phyloP scores from a whole-genome alignment of 805 yeast species.

The Torulaspora indica region DNA sequence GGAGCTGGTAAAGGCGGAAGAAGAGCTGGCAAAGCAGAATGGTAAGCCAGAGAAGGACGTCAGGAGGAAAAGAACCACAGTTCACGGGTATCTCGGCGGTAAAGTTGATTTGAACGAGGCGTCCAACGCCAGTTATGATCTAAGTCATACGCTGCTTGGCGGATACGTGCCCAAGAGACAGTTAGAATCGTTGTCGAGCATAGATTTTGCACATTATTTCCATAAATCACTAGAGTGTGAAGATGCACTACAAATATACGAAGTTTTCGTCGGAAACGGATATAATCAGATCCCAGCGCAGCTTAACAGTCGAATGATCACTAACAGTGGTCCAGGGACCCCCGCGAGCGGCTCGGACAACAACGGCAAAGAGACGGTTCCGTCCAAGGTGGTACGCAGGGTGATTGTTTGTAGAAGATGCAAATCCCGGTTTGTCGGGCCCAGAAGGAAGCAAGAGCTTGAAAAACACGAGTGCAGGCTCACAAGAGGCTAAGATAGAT shows the following conservation, averaged over 20 bases:
- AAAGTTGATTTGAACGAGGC: slow-evolving; percentile 27
- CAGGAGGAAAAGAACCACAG: slow-evolving; percentile 19
- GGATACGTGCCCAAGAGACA: slow-evolving; percentile 34
- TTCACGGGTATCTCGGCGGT: slow-evolving; percentile 34
- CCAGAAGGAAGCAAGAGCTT: slow-evolving; percentile 20
- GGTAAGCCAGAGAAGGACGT: slow-evolving; percentile 20
- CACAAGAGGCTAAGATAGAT: slow-evolving; percentile 5
- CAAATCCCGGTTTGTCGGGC: slow-evolving; percentile 25
- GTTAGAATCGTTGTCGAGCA: slow-evolving; percentile 32
- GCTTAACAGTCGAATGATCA: slow-evolving; percentile 2
- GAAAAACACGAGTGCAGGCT: slow-evolving; percentile 22
- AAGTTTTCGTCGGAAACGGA: slow-evolving; percentile 19
- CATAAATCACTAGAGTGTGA: slow-evolving; percentile 31
- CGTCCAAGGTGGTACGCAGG: slow-evolving; percentile 18
- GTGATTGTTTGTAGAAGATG: slow-evolving; percentile 30
- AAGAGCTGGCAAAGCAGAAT: slow-evolving; percentile 20
- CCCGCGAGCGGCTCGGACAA: neutral
- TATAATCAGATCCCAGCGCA: slow-evolving; percentile 9
- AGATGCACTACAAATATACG: slow-evolving; percentile 28
- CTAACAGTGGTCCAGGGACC: neutral
- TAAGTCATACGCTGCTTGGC: slow-evolving; percentile 33
- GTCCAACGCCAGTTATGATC: slow-evolving; percentile 24
- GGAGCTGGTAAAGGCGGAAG: slow-evolving; percentile 29
- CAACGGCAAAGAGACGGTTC: neutral
- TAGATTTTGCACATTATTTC: slow-evolving; percentile 35